Evolutionary conservation across 495 filamentous ascomycete genomes (phyloP).

Genomic region (Evernia prunastri): DNA sequence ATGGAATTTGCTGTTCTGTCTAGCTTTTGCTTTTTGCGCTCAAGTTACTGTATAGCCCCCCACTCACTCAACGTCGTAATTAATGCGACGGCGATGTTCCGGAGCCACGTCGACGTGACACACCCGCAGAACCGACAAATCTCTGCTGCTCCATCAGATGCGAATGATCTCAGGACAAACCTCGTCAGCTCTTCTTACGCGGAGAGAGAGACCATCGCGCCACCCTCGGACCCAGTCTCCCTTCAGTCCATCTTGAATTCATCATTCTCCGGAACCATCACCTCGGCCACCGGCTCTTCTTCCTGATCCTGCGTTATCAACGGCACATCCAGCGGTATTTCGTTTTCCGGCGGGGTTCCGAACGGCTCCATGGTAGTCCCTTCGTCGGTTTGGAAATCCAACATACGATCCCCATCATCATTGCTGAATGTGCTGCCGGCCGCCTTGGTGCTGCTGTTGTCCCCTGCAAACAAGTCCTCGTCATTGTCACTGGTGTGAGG

Average conservation of each 20-base stretch:
- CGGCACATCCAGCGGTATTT: slow-evolving; percentile 35
- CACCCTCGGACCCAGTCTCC: neutral
- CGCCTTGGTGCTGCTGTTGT: slow-evolving; percentile 41
- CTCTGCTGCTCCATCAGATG: neutral
- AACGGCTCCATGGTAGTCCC: slow-evolving; percentile 25
- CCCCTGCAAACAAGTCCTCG: slow-evolving; percentile 34
- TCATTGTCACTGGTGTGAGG: slow-evolving; percentile 28
- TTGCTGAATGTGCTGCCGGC: slow-evolving; percentile 40
- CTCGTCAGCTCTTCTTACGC: neutral
- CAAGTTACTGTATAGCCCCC: neutral
- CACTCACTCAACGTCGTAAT: neutral
- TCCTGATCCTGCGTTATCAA: slow-evolving; percentile 36
- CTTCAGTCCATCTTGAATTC: slow-evolving; percentile 10
- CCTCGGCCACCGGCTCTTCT: slow-evolving; percentile 43
- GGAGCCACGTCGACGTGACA: neutral
- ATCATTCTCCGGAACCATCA: slow-evolving; percentile 35
- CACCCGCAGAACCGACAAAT: neutral
- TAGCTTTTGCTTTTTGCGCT: slow-evolving; percentile 11
- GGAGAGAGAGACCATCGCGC: neutral
- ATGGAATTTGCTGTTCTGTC: neutral
- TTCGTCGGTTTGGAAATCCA: slow-evolving; percentile 29
- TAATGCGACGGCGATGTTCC: neutral
- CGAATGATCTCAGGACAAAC: neutral
- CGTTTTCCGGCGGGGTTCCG: slow-evolving; percentile 30
- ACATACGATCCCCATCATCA: slow-evolving; percentile 35